Conservation (phyloP, 2,329 filamentous ascomycete genomes). For the Calonectria fujianensis region DNA sequence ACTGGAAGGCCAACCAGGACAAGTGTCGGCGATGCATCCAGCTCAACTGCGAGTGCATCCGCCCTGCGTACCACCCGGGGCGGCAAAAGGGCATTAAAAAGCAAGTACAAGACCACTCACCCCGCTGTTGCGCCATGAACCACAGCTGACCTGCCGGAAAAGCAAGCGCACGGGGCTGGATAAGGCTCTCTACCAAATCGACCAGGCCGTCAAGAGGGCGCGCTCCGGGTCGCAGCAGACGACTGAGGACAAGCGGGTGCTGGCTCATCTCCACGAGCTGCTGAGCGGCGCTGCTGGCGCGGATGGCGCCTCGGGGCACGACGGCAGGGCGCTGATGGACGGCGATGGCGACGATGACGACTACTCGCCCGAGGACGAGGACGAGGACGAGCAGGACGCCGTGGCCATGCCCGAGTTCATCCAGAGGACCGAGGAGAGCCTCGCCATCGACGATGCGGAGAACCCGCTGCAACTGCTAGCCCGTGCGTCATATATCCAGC, state of each 20-base stretch:
- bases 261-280: slow-evolving; percentile 65
- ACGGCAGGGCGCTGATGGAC: slow-evolving; percentile 38
- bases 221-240: slow-evolving; percentile 65
- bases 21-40: slow-evolving; percentile 78
- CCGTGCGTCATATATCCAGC: slow-evolving; percentile 80
- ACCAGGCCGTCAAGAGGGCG: slow-evolving; percentile 79
- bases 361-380: slow-evolving; percentile 58
- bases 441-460: slow-evolving; percentile 82
- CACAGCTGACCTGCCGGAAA: slow-evolving; percentile 40
- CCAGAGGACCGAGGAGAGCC: slow-evolving; percentile 66
- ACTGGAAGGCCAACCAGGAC: slow-evolving; percentile 70
- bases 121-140: not conserved
- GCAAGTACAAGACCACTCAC: slow-evolving; percentile 63
- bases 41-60: slow-evolving; percentile 76
- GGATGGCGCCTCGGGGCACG: slow-evolving; percentile 42
- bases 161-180: slow-evolving; percentile 85
- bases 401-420: slow-evolving; percentile 54
- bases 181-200: slow-evolving; percentile 84
- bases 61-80: slow-evolving; percentile 83
- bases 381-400: slow-evolving; percentile 54
- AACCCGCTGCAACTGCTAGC: slow-evolving; percentile 85
- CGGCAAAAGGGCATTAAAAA: slow-evolving; percentile 87
- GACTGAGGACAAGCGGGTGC: slow-evolving; percentile 67
- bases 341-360: slow-evolving; percentile 55
- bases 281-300: slow-evolving; percentile 57